A percentile compares a stretch with the other conserved stretches of the same genome.
Evolutionary conservation across 2,329 filamentous ascomycete genomes (phyloP).

Genomic region (Fusarium lateritium): DNA sequence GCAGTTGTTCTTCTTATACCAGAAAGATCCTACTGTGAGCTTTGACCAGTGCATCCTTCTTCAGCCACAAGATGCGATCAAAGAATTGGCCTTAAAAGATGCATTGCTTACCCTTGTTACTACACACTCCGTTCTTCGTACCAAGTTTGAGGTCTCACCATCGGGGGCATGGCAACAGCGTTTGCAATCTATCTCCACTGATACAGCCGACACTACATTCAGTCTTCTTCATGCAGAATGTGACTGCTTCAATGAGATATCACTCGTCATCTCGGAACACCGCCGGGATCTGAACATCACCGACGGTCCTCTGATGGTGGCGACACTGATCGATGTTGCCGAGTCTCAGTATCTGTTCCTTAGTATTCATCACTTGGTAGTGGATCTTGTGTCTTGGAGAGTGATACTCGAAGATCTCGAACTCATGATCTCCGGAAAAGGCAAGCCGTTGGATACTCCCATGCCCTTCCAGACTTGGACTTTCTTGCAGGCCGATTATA

Average conservation of each 20-base stretch:
- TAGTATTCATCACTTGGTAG: constrained; percentile 3
- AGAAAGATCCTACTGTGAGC: neutral
- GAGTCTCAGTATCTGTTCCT: constrained; percentile 3
- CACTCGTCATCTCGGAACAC: neutral
- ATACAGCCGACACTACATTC: neutral
- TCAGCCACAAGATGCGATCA: neutral
- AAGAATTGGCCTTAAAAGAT: neutral
- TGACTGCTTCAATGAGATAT: neutral
- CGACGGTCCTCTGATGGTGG: neutral
- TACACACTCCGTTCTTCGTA: constrained; percentile 1
- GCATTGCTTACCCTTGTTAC: neutral
- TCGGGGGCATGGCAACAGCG: constrained; percentile 15
- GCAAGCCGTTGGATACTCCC: neutral
- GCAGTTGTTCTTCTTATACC: neutral
- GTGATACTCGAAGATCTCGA: constrained; percentile 11
- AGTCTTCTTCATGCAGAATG: neutral
- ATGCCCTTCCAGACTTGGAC: neutral
- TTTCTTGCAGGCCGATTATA: neutral
- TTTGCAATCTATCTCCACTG: neutral
- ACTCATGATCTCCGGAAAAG: neutral
- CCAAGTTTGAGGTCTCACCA: neutral
- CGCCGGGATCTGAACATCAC: neutral
- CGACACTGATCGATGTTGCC: neutral
- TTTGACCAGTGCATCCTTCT: constrained; percentile 5
- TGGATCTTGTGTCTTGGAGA: constrained; percentile 19